These are phyloP conservation scores for Pestalotiopsis sp. DNA, from an alignment of 2,329 filamentous ascomycete species.

Conservation along the genomic window DNA sequence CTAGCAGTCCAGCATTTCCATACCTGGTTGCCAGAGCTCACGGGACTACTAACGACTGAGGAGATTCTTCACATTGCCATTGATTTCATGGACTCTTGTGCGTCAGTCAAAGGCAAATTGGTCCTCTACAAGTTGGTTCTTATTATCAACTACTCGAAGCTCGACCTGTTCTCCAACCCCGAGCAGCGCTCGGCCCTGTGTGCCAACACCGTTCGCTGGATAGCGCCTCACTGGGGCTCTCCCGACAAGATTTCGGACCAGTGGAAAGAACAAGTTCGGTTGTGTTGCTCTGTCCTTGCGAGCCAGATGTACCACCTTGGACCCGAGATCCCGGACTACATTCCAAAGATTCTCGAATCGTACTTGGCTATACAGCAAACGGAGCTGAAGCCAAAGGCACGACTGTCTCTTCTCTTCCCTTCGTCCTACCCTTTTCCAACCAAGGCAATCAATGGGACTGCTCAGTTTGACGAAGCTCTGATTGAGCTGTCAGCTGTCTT, in stretches of 20 bases:
- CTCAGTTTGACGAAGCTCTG: slow-evolving; percentile 79
- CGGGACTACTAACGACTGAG: slow-evolving; percentile 73
- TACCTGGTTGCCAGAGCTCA: slow-evolving; percentile 92
- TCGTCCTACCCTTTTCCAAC: slow-evolving; percentile 86
- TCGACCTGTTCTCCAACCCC: slow-evolving; percentile 79
- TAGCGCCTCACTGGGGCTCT: slow-evolving; percentile 90
- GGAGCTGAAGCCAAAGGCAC: slow-evolving; percentile 57
- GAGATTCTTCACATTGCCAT: slow-evolving; percentile 91
- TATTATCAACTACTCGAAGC: slow-evolving; percentile 86
- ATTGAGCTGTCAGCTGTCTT: slow-evolving; percentile 88
- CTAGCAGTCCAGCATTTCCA: slow-evolving; percentile 96
- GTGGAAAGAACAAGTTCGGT: slow-evolving; percentile 88
- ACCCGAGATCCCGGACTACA: slow-evolving; percentile 83
- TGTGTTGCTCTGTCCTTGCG: slow-evolving; percentile 91
- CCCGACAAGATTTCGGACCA: slow-evolving; percentile 75
- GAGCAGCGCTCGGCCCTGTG: slow-evolving; percentile 76
- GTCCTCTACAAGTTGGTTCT: slow-evolving; percentile 90
- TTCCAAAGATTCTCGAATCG: slow-evolving; percentile 88
- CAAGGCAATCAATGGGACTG: slow-evolving; percentile 61
- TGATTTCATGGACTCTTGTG: slow-evolving; percentile 91
- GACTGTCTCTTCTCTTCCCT: slow-evolving; percentile 87
- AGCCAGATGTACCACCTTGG: slow-evolving; percentile 80
- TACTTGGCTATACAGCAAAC: slow-evolving; percentile 74
- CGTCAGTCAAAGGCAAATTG: slow-evolving; percentile 84
- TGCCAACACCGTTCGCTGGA: slow-evolving; percentile 85